Evolutionary conservation across 108 stramenopile species (phyloP), one percentile per base, ranked within the genome.

Genomic region (Aurantiochytrium sp.): DNA sequence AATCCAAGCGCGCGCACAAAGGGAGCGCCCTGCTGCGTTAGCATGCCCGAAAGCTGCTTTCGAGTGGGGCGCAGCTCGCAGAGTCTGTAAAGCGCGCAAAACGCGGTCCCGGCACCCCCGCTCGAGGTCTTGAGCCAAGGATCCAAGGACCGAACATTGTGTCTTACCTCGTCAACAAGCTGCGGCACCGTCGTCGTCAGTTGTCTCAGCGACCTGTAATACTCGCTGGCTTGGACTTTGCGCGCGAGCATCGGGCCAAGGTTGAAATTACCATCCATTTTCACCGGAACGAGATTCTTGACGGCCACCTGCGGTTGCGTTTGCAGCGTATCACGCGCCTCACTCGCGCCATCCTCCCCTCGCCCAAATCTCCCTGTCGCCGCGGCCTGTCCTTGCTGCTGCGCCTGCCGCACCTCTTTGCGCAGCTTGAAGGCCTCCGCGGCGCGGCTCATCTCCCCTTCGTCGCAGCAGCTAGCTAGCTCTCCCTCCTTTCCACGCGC

Each of bases 11-110:
- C 76, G n/a, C 76, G 45, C 45, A 83, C 51, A 53, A 53, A 83
- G 49, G 51, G 49, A 8, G 76, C 45, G 51, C 28, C 76, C 76
- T 83, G 19, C 49, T 83, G 76, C 45, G 45, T 53, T 12, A 83
- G 51, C 76, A 83, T 53, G 6, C 76, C n/a, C 18, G 45, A 16
- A 23, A 83, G 76, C 23, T 83, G 76, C 76, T 83, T 83, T 12
- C 76, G 45, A 12, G 76, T 83, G 49, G 51, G 49, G 10, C 76
- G 76, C 51, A 83, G n/a, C 23, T 53, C 76, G 51, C 76, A 83
- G n/a, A 83, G 76, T 53, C 51, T 83, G 51, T 83, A 83, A 12
- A 83, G 76, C 76, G 51, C 49, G 51, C 76, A 83, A 23, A 83
- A 83, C 3, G 76, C 76, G 49, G 76, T 53, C 21, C 35, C 64